phyloP scores from a whole-genome alignment of 129 eudicot genomes.

The Heracleum sosnowskyi region DNA sequence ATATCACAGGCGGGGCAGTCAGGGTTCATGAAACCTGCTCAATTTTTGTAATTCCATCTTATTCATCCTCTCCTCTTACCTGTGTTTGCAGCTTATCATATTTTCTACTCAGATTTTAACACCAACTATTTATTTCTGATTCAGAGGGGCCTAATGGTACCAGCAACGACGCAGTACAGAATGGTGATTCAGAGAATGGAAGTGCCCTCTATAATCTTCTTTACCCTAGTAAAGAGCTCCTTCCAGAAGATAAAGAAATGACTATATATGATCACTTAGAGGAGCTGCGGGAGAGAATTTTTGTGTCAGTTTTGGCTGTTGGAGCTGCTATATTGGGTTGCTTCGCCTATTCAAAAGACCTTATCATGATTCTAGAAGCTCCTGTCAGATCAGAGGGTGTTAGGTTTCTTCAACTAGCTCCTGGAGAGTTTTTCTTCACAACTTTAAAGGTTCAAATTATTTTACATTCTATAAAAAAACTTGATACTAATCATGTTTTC shows the following conservation, averaged over 20 bases:
- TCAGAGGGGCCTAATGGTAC: conserved; percentile 40
- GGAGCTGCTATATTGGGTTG: conserved; percentile 92
- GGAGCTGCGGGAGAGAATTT: conserved; percentile 78
- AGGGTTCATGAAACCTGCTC: background rate
- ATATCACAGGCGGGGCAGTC: background rate
- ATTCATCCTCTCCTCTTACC: background rate
- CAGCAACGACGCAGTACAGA: conserved; percentile 28
- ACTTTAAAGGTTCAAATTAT: conserved; percentile 62
- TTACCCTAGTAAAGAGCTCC: conserved; percentile 86
- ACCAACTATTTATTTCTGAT: conserved; percentile 3
- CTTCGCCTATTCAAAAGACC: conserved; percentile 86
- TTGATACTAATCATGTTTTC: background rate
- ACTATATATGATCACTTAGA: conserved; percentile 92
- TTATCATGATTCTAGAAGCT: conserved; percentile 84
- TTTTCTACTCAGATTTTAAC: background rate
- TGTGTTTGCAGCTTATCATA: background rate
- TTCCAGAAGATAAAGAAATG: conserved; percentile 99
- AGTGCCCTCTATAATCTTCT: conserved; percentile 74
- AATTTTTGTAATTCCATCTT: background rate
- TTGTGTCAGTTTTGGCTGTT: conserved; percentile 91
- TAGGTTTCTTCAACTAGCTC: conserved; percentile 88
- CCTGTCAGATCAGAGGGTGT: conserved; percentile 94
- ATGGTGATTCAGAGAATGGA: conserved; percentile 31
- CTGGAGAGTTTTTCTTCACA: conserved; percentile 97
- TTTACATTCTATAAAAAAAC: background rate